A percentile compares a stretch with the other conserved stretches of the same genome.
Conservation (phyloP, 2,329 filamentous ascomycete genomes). For the Hirsutella minnesotensis region DNA sequence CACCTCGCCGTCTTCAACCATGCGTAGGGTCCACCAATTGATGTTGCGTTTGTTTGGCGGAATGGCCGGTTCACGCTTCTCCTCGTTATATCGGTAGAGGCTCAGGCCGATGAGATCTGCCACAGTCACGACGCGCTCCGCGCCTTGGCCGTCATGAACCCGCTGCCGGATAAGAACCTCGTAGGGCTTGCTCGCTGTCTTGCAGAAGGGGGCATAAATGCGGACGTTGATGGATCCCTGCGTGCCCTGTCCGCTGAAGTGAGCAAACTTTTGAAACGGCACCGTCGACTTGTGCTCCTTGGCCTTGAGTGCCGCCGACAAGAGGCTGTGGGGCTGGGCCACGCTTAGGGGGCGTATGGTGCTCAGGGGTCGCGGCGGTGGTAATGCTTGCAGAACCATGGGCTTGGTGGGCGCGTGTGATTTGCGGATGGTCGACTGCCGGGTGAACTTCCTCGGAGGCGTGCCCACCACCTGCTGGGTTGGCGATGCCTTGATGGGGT, state of each 20-base stretch:
- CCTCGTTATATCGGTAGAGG: constrained; percentile 66
- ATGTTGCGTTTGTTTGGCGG: constrained; percentile 57
- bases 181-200: constrained; percentile 49
- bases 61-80: constrained; percentile 58
- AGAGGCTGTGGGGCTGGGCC: constrained; percentile 55
- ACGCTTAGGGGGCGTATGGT: constrained; percentile 54
- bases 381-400: constrained; percentile 50
- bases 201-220: constrained; percentile 65
- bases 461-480: constrained; percentile 50
- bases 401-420: constrained; percentile 44
- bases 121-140: constrained; percentile 54
- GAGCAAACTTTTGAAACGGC: constrained; percentile 66
- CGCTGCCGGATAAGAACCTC: constrained; percentile 61
- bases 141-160: constrained; percentile 54
- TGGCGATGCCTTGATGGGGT: constrained; percentile 42
- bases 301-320: constrained; percentile 61
- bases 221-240: constrained; percentile 64
- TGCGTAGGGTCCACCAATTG: constrained; percentile 71
- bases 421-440: constrained; percentile 53
- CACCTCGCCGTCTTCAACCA: constrained; percentile 76
- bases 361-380: constrained; percentile 57
- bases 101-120: constrained; percentile 73
- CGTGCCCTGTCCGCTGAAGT: constrained; percentile 67
- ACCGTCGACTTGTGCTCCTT: constrained; percentile 57
- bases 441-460: constrained; percentile 45